Conservation (phyloP, 768 basidiomycete genomes). For the Russula vinacea region DNA sequence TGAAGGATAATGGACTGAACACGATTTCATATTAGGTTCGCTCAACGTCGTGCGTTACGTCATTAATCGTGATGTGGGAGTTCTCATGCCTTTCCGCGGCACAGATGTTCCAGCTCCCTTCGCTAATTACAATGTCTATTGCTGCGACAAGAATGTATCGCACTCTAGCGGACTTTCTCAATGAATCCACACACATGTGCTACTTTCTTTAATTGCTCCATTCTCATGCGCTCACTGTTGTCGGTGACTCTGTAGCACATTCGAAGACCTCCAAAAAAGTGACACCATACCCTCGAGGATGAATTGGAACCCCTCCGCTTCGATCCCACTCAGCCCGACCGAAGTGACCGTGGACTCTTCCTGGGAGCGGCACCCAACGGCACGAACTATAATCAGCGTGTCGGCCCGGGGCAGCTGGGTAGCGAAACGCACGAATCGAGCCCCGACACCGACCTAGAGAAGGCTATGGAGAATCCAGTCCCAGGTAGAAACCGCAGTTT, state of each 20-base stretch:
- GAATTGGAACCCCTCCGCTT: background rate
- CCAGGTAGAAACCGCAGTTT: background rate
- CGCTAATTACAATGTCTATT: background rate
- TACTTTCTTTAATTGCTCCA: background rate
- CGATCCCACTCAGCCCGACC: too few species aligned
- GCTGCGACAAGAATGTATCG: background rate
- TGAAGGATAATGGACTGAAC: background rate
- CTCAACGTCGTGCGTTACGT: background rate
- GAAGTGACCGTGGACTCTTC: too few species aligned
- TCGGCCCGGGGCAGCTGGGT: background rate
- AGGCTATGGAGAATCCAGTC: background rate
- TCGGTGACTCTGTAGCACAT: background rate
- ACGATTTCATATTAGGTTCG: background rate
- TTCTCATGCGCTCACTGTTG: background rate
- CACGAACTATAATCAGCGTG: background rate
- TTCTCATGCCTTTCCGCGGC: background rate
- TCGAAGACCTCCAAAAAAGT: background rate
- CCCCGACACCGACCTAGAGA: background rate
- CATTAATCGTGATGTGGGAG: background rate
- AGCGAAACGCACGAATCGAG: background rate
- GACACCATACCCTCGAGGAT: background rate
- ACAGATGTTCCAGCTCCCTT: background rate
- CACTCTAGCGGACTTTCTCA: background rate
- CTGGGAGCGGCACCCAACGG: too few species aligned
- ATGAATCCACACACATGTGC: background rate